phyloP scores from a whole-genome alignment of 2,329 filamentous ascomycete species.

The Pyrenophora graminea region DNA sequence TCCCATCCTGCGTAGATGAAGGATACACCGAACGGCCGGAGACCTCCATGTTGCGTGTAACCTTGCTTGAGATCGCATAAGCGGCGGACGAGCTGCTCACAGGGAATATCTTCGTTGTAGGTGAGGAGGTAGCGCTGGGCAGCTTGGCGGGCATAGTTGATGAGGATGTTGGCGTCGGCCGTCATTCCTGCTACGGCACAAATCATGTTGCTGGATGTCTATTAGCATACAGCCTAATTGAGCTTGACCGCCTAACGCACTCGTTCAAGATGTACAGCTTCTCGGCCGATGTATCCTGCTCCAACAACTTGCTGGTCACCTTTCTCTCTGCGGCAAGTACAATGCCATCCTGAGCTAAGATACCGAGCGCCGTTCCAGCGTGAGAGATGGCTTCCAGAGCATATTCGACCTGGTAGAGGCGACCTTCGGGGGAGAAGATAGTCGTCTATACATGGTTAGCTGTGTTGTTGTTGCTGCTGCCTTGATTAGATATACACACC shows the following conservation, averaged over 20 bases:
- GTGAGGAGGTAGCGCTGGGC: slow-evolving; percentile 97
- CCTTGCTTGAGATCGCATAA: slow-evolving; percentile 98
- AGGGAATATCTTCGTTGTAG: slow-evolving; percentile 99
- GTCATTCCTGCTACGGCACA: slow-evolving; percentile 99
- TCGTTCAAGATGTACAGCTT: slow-evolving; percentile 99
- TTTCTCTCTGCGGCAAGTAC: slow-evolving; percentile 97
- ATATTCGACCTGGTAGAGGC: slow-evolving; percentile 99
- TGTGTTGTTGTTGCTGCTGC: slow-evolving; percentile 12
- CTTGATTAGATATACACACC: slow-evolving; percentile 59
- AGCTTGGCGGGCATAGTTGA: slow-evolving; percentile 98
- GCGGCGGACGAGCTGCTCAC: slow-evolving; percentile 94
- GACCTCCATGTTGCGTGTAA: slow-evolving; percentile 98
- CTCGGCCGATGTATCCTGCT: slow-evolving; percentile 99
- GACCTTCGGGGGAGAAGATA: slow-evolving; percentile 99
- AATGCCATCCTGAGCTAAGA: slow-evolving; percentile 97
- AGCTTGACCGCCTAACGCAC: slow-evolving; percentile 58
- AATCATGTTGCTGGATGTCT: slow-evolving; percentile 86
- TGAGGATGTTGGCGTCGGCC: slow-evolving; percentile 98
- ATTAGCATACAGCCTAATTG: slow-evolving; percentile 6
- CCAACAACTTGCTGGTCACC: slow-evolving; percentile 97
- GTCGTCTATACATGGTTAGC: slow-evolving; percentile 70
- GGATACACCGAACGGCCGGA: slow-evolving; percentile 95
- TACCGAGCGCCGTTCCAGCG: slow-evolving; percentile 93
- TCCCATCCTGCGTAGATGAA: slow-evolving; percentile 99
- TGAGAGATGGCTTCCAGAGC: slow-evolving; percentile 98